These are phyloP conservation scores for Apiotrichum laibachii DNA, from an alignment of 1,284 basidiomycete species.

Conservation along the genomic window DNA sequence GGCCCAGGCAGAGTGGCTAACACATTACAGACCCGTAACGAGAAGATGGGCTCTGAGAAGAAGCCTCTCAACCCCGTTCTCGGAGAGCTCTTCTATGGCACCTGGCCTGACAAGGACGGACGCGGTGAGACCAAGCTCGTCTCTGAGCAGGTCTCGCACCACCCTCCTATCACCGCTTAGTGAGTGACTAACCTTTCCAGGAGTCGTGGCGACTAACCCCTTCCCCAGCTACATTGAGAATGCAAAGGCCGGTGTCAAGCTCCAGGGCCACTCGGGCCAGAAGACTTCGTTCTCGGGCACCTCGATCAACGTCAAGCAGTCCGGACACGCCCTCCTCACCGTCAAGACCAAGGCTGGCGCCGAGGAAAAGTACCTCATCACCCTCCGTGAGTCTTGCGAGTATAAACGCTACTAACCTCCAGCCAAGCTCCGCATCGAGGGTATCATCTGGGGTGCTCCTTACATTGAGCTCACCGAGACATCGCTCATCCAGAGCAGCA, in stretches of 20 bases:
- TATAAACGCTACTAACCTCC: neutral
- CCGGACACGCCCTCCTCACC: slow-evolving; percentile 85
- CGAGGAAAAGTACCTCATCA: slow-evolving; percentile 81
- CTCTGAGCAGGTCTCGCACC: slow-evolving; percentile 97
- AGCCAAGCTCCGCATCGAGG: slow-evolving; percentile 65
- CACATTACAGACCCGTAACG: slow-evolving; percentile 65
- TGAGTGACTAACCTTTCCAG: slow-evolving; percentile 8
- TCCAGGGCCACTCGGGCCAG: slow-evolving; percentile 90
- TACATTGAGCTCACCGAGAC: slow-evolving; percentile 78
- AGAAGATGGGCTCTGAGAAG: slow-evolving; percentile 93
- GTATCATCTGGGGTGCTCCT: slow-evolving; percentile 56
- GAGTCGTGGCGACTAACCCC: slow-evolving; percentile 38
- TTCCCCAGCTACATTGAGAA: slow-evolving; percentile 74
- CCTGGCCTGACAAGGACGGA: slow-evolving; percentile 78
- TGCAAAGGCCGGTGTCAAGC: slow-evolving; percentile 68
- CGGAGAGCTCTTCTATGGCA: slow-evolving; percentile 91
- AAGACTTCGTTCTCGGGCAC: slow-evolving; percentile 73
- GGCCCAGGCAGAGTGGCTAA: neutral
- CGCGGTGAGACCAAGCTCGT: slow-evolving; percentile 79
- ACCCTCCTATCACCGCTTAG: slow-evolving; percentile 72
- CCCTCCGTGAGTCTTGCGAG: slow-evolving; percentile 59
- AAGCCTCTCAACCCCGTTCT: slow-evolving; percentile 96
- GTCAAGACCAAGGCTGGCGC: slow-evolving; percentile 59
- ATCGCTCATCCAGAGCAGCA: slow-evolving; percentile 77
- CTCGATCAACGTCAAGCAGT: slow-evolving; percentile 90